A percentile compares a stretch with the other conserved stretches of the same genome.
Evolutionary conservation across 2,329 filamentous ascomycete species (phyloP).

Genomic region (Cercospora zeina): DNA sequence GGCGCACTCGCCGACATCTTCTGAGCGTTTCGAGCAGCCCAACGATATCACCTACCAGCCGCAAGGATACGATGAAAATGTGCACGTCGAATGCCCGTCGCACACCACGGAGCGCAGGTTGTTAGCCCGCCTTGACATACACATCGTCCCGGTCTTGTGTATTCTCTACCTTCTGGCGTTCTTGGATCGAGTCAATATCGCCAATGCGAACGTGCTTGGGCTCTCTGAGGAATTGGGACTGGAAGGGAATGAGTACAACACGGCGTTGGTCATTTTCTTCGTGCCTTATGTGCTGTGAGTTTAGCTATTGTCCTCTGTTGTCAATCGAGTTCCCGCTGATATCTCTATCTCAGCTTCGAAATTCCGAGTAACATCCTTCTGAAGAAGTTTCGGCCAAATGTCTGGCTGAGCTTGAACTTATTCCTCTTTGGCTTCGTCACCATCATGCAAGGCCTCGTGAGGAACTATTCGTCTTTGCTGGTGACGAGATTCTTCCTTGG

Average conservation of each 20-base stretch:
- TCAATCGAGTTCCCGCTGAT: background rate
- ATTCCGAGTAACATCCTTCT: conserved; percentile 56
- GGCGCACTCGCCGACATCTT: conserved; percentile 11
- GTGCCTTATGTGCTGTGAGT: conserved; percentile 50
- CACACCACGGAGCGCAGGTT: conserved; percentile 53
- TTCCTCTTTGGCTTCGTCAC: conserved; percentile 77
- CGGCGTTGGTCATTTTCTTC: conserved; percentile 57
- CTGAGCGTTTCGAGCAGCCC: conserved; percentile 14
- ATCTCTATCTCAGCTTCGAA: conserved; percentile 42
- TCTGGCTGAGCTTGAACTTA: conserved; percentile 68
- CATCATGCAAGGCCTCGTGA: conserved; percentile 66
- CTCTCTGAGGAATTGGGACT: conserved; percentile 51
- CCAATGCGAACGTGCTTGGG: conserved; percentile 56
- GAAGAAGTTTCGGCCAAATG: conserved; percentile 54
- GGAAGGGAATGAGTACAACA: conserved; percentile 51
- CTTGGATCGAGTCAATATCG: conserved; percentile 52
- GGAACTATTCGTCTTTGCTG: conserved; percentile 75
- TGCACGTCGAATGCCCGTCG: conserved; percentile 45
- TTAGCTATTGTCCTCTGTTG: background rate
- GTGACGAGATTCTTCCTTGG: conserved; percentile 83
- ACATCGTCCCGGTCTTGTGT: conserved; percentile 53
- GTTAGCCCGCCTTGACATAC: conserved; percentile 48
- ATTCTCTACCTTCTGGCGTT: conserved; percentile 52
- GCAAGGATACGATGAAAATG: conserved; percentile 39
- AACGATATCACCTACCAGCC: conserved; percentile 6